A percentile compares a stretch with the other conserved stretches of the same genome.
These are phyloP conservation scores for Solanum chacoense DNA, from an alignment of 305 asterid species.

Conservation along the genomic window DNA sequence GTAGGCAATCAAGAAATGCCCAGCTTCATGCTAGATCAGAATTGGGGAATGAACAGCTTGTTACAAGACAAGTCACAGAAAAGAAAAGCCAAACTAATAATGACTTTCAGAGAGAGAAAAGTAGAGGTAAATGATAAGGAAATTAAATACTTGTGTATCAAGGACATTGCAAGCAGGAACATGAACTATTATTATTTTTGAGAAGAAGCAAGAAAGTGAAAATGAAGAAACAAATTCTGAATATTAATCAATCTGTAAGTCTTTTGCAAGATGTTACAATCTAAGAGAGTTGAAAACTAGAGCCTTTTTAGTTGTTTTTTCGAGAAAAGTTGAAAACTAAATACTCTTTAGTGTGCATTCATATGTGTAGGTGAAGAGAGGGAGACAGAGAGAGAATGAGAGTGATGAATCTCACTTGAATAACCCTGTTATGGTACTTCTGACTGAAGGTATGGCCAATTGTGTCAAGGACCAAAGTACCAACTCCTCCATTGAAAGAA, in stretches of 20 bases:
- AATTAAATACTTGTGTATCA: background rate
- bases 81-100: background rate
- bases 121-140: background rate
- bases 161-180: background rate
- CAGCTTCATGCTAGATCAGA: slow-evolving; percentile 74
- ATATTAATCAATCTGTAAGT: background rate
- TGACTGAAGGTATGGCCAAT: slow-evolving; percentile 78
- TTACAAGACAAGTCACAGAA: slow-evolving; percentile 3
- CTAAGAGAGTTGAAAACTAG: background rate
- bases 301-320: background rate
- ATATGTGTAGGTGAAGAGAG: background rate
- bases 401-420: slow-evolving; percentile 41
- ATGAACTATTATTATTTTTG: background rate
- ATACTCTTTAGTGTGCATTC: background rate
- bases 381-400: background rate
- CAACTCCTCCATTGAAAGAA: slow-evolving; percentile 64
- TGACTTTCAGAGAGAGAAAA: background rate
- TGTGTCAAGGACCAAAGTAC: slow-evolving; percentile 82
- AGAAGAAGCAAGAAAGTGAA: background rate
- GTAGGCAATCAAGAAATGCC: slow-evolving; percentile 91
- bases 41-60: slow-evolving; percentile 6
- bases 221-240: background rate
- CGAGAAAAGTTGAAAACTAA: background rate
- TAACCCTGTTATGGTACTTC: slow-evolving; percentile 84
- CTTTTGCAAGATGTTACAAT: background rate